Percentiles rank a stretch among this genome's conserved stretches.
Conservation (phyloP, 2,329 filamentous ascomycete species). For the Alternaria solani region DNA sequence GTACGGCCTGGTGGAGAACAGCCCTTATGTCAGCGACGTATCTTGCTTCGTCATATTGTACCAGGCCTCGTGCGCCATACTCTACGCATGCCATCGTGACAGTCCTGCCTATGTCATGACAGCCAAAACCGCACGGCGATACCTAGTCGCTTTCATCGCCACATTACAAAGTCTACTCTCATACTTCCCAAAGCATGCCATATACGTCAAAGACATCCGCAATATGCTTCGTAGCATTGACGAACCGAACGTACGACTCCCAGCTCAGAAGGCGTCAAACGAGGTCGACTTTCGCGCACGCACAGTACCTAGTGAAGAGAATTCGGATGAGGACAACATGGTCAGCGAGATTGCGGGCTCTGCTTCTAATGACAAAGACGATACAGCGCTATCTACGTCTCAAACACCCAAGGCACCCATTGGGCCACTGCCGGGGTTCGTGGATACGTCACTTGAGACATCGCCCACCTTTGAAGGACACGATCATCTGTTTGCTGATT, state of each 20-base stretch:
- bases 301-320: conserved; percentile 1
- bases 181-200: conserved; percentile 12
- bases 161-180: neutral
- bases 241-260: conserved; percentile 10
- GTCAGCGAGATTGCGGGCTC: neutral
- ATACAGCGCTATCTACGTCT: neutral
- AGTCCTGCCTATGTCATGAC: conserved; percentile 19
- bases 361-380: neutral
- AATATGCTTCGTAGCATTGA: conserved; percentile 23
- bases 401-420: too few relatives aligned
- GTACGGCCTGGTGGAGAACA: conserved; percentile 1
- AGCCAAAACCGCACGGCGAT: conserved; percentile 9
- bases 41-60: conserved; percentile 17
- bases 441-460: neutral
- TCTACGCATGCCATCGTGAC: conserved; percentile 23
- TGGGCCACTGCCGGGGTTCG: neutral
- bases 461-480: neutral
- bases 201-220: conserved; percentile 20
- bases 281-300: conserved; percentile 20
- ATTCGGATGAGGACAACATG: conserved; percentile 7
- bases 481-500: conserved; percentile 1
- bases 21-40: conserved; percentile 9
- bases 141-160: conserved; percentile 18
- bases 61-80: conserved; percentile 23
- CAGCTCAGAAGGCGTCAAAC: conserved; percentile 7